Evolutionary conservation across 2,329 filamentous ascomycete genomes (phyloP).

Genomic region (Cyphellophora europaea): DNA sequence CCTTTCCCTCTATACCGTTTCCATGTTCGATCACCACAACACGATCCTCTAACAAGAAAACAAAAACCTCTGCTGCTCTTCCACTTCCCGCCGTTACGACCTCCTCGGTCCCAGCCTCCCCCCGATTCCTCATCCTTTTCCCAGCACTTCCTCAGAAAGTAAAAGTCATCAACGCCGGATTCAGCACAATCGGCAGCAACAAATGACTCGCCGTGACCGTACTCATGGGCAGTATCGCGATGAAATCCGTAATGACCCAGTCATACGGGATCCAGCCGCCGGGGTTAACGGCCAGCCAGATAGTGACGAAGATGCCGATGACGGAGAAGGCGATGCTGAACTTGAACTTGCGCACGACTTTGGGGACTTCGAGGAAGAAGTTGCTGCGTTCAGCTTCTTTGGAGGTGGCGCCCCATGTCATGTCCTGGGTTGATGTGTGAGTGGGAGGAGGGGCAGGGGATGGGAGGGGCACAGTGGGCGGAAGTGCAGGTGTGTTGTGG

Average conservation of each 20-base stretch:
- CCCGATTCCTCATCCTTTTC: too few relatives aligned
- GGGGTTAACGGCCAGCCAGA: constrained; percentile 14
- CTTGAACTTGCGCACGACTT: constrained; percentile 70
- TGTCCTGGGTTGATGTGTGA: constrained; percentile 71
- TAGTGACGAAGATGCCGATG: constrained; percentile 18
- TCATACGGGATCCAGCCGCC: constrained; percentile 20
- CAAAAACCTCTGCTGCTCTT: too few relatives aligned
- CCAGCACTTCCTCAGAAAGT: too few relatives aligned
- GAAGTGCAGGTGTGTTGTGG: too few relatives aligned
- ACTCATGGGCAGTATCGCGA: constrained; percentile 18
- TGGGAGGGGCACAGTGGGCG: too few relatives aligned
- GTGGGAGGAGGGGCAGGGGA: too few relatives aligned
- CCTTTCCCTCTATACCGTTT: too few relatives aligned
- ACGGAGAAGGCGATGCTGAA: constrained; percentile 45
- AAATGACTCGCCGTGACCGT: constrained; percentile 15
- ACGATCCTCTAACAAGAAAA: too few relatives aligned
- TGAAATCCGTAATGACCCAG: constrained; percentile 32
- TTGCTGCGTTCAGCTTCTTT: constrained; percentile 69
- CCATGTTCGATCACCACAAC: too few relatives aligned
- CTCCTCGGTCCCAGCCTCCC: too few relatives aligned
- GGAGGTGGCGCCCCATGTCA: constrained; percentile 74
- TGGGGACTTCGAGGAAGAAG: constrained; percentile 76
- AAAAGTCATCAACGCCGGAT: constrained; percentile 12
- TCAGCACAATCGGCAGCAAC: constrained; percentile 11
- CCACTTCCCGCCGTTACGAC: too few relatives aligned